Conservation (phyloP, 2,329 filamentous ascomycete species). For the Immersiporthe knoxdaviesiana region DNA sequence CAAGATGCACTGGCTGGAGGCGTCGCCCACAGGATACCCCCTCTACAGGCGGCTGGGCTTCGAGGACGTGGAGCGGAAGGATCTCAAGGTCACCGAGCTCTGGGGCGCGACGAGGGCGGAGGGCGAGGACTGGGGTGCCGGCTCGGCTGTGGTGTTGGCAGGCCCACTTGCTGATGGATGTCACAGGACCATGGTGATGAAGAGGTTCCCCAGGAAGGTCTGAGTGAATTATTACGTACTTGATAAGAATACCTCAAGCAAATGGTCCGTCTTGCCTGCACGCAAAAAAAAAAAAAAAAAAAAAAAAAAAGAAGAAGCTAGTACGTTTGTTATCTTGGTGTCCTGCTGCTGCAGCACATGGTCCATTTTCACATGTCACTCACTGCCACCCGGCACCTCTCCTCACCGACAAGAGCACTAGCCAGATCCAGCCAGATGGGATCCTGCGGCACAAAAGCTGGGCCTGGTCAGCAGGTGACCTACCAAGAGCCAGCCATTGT, state of each 20-base stretch:
- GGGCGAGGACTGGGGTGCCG: conserved; percentile 35
- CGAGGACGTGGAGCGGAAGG: conserved; percentile 35
- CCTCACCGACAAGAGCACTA: background rate
- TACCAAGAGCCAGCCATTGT: background rate
- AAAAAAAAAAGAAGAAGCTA: too few relatives aligned
- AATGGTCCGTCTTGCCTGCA: too few relatives aligned
- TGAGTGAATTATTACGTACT: background rate
- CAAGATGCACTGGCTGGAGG: conserved; percentile 34
- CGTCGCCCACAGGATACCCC: conserved; percentile 36
- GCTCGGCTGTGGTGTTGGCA: conserved; percentile 30
- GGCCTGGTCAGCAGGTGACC: background rate
- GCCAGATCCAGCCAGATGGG: background rate
- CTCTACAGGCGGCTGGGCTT: conserved; percentile 37
- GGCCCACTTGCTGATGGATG: conserved; percentile 33
- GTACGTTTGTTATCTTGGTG: too few relatives aligned
- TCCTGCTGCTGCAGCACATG: background rate
- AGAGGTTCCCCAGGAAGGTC: conserved; percentile 25
- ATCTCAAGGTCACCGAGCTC: conserved; percentile 26
- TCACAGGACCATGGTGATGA: conserved; percentile 36
- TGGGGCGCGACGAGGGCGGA: conserved; percentile 23
- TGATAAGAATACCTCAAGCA: too few relatives aligned
- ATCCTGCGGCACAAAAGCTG: background rate
- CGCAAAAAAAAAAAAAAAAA: too few relatives aligned
- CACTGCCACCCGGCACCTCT: background rate
- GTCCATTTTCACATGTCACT: background rate